Evolutionary conservation across 2,329 filamentous ascomycete species (phyloP).

Genomic region (Penicillium sp.): DNA sequence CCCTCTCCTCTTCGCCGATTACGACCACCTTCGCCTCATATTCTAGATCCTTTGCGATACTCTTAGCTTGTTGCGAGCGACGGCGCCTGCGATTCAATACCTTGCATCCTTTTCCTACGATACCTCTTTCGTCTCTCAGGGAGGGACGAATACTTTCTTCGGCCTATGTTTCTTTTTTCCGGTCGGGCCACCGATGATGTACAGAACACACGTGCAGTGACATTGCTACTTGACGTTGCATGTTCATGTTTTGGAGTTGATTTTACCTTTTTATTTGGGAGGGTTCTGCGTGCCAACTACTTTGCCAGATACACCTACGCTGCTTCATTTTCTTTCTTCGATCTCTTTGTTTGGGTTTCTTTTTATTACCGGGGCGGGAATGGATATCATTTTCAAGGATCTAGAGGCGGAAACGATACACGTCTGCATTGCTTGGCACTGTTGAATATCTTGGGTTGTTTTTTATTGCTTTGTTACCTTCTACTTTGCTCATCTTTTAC

Average conservation of each 20-base stretch:
- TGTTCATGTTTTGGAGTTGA: constrained; percentile 38
- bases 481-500: constrained; percentile 20
- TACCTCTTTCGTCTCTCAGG: constrained; percentile 38
- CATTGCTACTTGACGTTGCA: constrained; percentile 34
- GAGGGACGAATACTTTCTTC: constrained; percentile 35
- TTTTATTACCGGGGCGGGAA: constrained; percentile 29
- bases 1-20: constrained; percentile 28
- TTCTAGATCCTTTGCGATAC: constrained; percentile 34
- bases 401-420: constrained; percentile 47
- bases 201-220: constrained; percentile 38
- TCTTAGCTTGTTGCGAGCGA: constrained; percentile 42
- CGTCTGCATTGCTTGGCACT: constrained; percentile 44
- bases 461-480: constrained; percentile 22
- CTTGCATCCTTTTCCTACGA: constrained; percentile 35
- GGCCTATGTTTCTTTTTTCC: constrained; percentile 22
- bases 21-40: constrained; percentile 34
- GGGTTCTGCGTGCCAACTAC: constrained; percentile 24
- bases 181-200: constrained; percentile 38
- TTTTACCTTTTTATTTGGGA: constrained; percentile 28
- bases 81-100: constrained; percentile 41
- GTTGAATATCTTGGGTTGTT: constrained; percentile 35
- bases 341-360: constrained; percentile 28
- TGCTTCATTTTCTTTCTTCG: constrained; percentile 21
- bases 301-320: constrained; percentile 31
- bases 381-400: constrained; percentile 37